These are phyloP conservation scores for Syzygium oleosum DNA, from an alignment of 345 rosid species.

Conservation along the genomic window DNA sequence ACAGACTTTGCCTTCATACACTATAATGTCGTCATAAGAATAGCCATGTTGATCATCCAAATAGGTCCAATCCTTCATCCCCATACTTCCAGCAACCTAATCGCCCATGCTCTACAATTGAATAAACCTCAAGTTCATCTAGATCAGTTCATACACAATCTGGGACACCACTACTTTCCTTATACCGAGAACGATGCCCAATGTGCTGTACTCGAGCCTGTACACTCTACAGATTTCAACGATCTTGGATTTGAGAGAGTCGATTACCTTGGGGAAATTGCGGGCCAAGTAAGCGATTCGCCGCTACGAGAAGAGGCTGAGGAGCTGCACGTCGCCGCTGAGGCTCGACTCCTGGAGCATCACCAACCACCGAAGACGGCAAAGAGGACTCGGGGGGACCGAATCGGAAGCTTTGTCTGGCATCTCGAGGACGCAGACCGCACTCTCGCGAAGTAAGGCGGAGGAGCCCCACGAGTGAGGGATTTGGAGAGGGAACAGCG, in stretches of 20 bases:
- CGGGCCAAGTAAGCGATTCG: not conserved
- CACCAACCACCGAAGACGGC: not conserved
- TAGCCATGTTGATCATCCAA: not conserved
- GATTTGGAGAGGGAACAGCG: not conserved
- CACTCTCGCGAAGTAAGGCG: not conserved
- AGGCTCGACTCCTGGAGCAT: not conserved
- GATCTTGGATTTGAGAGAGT: slow-evolving; percentile 6
- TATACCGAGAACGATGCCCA: not conserved
- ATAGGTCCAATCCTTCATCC: slow-evolving; percentile 9
- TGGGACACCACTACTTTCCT: slow-evolving; percentile 2
- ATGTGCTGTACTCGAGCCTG: not conserved
- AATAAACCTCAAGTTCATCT: not conserved
- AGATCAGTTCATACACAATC: not conserved
- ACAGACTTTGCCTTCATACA: slow-evolving; percentile 3
- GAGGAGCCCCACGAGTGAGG: not conserved
- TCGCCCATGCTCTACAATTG: not conserved
- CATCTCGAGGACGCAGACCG: not conserved
- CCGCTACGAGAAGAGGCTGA: not conserved
- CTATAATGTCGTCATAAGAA: not conserved
- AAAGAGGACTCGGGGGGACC: not conserved
- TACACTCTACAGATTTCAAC: slow-evolving; percentile 3
- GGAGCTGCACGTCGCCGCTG: not conserved
- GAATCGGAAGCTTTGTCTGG: not conserved
- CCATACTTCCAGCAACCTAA: slow-evolving; percentile 8
- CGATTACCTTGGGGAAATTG: slow-evolving; percentile 4